These are phyloP conservation scores for Oryza longistaminata DNA, from an alignment of 176 grass and related monocot genomes.

Conservation along the genomic window DNA sequence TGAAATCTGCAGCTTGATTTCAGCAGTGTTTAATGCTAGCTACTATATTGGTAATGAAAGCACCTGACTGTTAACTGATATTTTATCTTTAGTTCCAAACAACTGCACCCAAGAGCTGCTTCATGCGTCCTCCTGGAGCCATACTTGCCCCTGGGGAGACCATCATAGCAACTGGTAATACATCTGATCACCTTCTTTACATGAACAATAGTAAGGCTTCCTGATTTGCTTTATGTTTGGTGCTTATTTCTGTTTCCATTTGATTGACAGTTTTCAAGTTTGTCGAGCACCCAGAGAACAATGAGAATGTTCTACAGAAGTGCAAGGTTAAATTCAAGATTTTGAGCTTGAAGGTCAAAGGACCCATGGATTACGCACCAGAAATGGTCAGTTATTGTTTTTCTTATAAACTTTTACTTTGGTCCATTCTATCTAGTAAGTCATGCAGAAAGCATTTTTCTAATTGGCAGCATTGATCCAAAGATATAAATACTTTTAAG, in stretches of 20 bases:
- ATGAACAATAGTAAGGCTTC: constrained; percentile 17
- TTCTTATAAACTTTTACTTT: not conserved
- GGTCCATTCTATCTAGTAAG: not conserved
- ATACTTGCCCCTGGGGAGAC: constrained; percentile 94
- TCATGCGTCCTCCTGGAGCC: constrained; percentile 96
- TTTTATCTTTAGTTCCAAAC: constrained; percentile 89
- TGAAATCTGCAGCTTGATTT: not conserved
- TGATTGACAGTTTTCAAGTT: constrained; percentile 88
- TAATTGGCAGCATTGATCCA: too few species aligned
- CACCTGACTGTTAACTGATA: constrained; percentile 34
- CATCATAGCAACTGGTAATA: constrained; percentile 89
- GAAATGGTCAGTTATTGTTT: constrained; percentile 60
- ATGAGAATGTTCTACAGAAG: constrained; percentile 82
- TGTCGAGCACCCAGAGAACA: constrained; percentile 97
- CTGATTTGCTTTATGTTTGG: constrained; percentile 21
- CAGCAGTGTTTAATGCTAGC: constrained; percentile 9
- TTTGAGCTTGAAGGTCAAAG: constrained; percentile 98
- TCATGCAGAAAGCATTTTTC: constrained; percentile 1
- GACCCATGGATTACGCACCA: constrained; percentile 91
- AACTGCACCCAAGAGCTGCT: constrained; percentile 96
- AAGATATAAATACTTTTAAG: not conserved
- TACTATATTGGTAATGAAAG: constrained; percentile 25
- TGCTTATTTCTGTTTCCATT: constrained; percentile 31
- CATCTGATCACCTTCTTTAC: constrained; percentile 21
- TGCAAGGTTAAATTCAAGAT: constrained; percentile 98